Percentiles rank a stretch among this genome's conserved stretches.
Evolutionary conservation across 257 asterid genomes (phyloP).

Genomic region (Solanum virginianum): DNA sequence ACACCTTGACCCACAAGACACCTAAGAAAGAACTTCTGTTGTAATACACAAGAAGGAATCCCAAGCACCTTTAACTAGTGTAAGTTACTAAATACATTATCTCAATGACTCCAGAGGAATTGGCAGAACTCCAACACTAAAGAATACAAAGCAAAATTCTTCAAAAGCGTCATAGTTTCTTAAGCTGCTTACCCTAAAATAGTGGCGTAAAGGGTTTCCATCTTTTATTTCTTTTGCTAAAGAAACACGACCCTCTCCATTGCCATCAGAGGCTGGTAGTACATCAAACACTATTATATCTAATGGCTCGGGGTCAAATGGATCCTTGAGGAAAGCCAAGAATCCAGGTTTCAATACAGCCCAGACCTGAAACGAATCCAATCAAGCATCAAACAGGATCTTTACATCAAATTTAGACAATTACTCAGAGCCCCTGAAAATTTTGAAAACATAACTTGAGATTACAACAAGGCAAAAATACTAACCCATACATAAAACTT

Average conservation of each 20-base stretch:
- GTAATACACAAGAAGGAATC: not conserved
- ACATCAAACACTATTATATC: slow-evolving; percentile 94
- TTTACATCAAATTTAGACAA: not conserved
- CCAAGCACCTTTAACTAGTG: not conserved
- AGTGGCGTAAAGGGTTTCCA: slow-evolving; percentile 87
- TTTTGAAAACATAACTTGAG: not conserved
- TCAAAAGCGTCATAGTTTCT: not conserved
- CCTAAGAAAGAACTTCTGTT: slow-evolving; percentile 29
- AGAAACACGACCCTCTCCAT: slow-evolving; percentile 60
- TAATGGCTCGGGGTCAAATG: slow-evolving; percentile 67
- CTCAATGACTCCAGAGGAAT: not conserved
- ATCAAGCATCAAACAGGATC: not conserved
- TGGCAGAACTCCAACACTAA: not conserved
- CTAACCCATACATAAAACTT: not conserved
- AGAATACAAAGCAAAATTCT: not conserved
- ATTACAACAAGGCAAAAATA: not conserved
- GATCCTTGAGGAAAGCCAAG: slow-evolving; percentile 88
- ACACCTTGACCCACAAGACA: slow-evolving; percentile 85
- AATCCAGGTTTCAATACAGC: slow-evolving; percentile 95
- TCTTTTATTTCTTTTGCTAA: slow-evolving; percentile 88
- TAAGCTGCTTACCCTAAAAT: slow-evolving; percentile 62
- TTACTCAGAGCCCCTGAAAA: not conserved
- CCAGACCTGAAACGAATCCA: slow-evolving; percentile 69
- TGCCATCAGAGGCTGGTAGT: slow-evolving; percentile 76
- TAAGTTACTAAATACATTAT: not conserved